These are phyloP conservation scores for Lactarius trivialis DNA, from an alignment of 768 basidiomycete species.

Conservation along the genomic window DNA sequence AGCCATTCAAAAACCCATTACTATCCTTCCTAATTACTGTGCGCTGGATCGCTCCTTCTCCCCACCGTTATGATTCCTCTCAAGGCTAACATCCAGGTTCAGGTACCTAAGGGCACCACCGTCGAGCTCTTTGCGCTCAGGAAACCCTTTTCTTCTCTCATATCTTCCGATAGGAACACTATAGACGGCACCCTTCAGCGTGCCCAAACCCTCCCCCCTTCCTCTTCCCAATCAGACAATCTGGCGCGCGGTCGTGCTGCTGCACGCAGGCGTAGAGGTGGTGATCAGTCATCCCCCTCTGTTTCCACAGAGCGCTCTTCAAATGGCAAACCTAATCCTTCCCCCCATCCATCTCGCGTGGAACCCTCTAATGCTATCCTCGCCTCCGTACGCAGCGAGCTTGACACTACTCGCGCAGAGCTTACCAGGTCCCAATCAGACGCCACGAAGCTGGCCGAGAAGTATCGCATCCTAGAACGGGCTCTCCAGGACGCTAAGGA, in stretches of 20 bases:
- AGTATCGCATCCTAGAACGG: constrained; percentile 55
- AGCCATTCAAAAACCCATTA: constrained; percentile 14
- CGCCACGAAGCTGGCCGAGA: constrained; percentile 51
- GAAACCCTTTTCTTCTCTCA: constrained; percentile 18
- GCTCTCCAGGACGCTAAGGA: constrained; percentile 61
- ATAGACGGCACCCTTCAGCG: constrained; percentile 13
- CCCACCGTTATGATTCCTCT: constrained; percentile 15
- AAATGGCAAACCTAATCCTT: constrained; percentile 8
- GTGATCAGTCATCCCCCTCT: constrained; percentile 22
- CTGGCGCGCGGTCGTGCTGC: constrained; percentile 23
- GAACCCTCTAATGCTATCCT: constrained; percentile 16
- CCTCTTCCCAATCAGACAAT: constrained; percentile 20
- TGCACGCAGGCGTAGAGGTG: constrained; percentile 23
- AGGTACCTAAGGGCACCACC: constrained; percentile 21
- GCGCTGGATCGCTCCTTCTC: constrained; percentile 6
- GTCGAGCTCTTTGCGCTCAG: constrained; percentile 24
- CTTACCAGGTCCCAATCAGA: constrained; percentile 50
- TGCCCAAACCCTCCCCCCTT: constrained; percentile 12
- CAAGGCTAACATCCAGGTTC: constrained; percentile 24
- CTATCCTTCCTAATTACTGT: constrained; percentile 4
- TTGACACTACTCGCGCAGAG: constrained; percentile 47
- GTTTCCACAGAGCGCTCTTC: constrained; percentile 20
- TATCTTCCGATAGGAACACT: constrained; percentile 14
- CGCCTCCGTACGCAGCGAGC: constrained; percentile 47
- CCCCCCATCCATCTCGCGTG: constrained; percentile 14